Evolutionary conservation across 1,284 basidiomycete genomes (phyloP).

Genomic region (Nidula niveotomentosa): DNA sequence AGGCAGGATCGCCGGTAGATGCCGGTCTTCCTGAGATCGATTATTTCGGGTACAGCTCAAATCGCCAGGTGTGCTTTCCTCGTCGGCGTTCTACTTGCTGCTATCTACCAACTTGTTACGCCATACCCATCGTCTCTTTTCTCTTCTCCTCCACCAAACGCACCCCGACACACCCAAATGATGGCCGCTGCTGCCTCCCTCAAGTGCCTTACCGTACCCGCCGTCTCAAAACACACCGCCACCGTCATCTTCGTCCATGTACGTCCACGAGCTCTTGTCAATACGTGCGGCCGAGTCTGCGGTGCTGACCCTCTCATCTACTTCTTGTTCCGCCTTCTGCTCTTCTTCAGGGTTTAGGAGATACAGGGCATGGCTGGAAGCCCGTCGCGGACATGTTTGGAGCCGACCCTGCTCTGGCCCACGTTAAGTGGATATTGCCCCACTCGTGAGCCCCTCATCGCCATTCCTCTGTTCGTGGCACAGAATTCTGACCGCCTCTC

Average conservation of each 20-base stretch:
- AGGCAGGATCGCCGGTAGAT: constrained; percentile 30
- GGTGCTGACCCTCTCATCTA: constrained; percentile 3
- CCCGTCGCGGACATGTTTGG: constrained; percentile 69
- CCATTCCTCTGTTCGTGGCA: constrained; percentile 3
- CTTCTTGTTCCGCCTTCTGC: background rate
- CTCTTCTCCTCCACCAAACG: constrained; percentile 9
- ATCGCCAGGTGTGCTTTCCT: constrained; percentile 17
- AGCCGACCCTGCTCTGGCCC: constrained; percentile 49
- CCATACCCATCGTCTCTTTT: constrained; percentile 12
- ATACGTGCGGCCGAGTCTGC: background rate
- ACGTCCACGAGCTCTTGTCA: constrained; percentile 22
- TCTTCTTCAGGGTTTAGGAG: constrained; percentile 64
- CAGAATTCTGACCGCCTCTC: no score
- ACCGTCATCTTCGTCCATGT: constrained; percentile 91
- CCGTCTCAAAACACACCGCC: constrained; percentile 71
- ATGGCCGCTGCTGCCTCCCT: constrained; percentile 30
- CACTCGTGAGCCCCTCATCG: constrained; percentile 54
- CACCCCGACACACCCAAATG: background rate
- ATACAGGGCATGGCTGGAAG: constrained; percentile 75
- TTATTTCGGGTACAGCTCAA: constrained; percentile 26
- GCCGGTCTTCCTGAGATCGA: constrained; percentile 36
- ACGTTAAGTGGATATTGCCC: constrained; percentile 85
- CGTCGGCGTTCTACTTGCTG: constrained; percentile 12
- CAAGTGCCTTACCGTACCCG: constrained; percentile 50
- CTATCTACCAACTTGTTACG: constrained; percentile 14